Conservation (phyloP, 2,329 filamentous ascomycete species). For the Stagonosporopsis rhizophila region DNA sequence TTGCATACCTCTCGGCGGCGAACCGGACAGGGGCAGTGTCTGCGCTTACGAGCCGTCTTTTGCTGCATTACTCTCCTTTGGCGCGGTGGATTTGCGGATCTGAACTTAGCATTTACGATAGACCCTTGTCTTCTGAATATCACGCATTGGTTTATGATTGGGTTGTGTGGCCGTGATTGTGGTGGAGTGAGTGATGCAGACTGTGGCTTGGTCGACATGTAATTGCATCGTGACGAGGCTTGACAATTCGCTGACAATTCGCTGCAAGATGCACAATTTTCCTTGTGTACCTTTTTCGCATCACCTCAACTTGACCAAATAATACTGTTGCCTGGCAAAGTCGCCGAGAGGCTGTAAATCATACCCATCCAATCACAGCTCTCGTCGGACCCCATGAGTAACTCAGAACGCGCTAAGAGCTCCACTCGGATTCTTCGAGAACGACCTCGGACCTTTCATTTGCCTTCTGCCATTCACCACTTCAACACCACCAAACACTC, state of each 20-base stretch:
- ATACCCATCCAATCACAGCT: conserved; percentile 1
- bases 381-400: not conserved
- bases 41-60: conserved; percentile 25
- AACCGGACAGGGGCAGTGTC: conserved; percentile 27
- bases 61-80: conserved; percentile 41
- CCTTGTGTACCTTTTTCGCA: too few relatives aligned
- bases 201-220: too few relatives aligned
- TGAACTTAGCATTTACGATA: conserved; percentile 40
- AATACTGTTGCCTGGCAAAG: conserved; percentile 10
- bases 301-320: not conserved
- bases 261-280: too few relatives aligned
- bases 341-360: not conserved
- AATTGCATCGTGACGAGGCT: too few relatives aligned
- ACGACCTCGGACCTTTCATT: not conserved
- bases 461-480: not conserved
- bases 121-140: conserved; percentile 37
- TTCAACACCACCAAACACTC: not conserved
- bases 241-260: too few relatives aligned
- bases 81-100: conserved; percentile 34
- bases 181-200: too few relatives aligned
- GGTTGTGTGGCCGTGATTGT: too few relatives aligned
- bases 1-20: conserved; percentile 26
- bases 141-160: conserved; percentile 18
- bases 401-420: not conserved
- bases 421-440: not conserved